phyloP scores from a whole-genome alignment of 257 asterid genomes.

The Salvia hispanica region DNA sequence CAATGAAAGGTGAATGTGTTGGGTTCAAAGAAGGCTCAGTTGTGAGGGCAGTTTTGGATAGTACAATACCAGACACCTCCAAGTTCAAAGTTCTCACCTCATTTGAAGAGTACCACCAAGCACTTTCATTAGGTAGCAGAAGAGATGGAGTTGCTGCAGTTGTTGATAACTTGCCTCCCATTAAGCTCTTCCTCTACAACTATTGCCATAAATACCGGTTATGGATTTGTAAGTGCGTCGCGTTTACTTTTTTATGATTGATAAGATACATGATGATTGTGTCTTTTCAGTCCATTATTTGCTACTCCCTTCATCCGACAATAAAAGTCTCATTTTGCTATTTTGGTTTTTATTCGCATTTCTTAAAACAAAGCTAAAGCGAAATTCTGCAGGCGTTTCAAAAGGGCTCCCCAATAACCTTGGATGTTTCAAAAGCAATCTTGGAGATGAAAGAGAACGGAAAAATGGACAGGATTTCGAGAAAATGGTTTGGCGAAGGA shows the following conservation, averaged over 20 bases:
- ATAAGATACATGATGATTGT: too few species aligned
- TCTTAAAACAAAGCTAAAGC: too few species aligned
- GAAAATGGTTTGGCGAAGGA: background rate
- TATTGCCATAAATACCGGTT: conserved; percentile 50
- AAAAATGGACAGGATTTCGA: background rate
- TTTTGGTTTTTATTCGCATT: too few species aligned
- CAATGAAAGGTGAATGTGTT: conserved; percentile 38
- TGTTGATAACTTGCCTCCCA: conserved; percentile 56
- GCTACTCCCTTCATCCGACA: too few species aligned
- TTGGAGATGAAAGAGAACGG: background rate
- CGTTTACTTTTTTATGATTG: too few species aligned
- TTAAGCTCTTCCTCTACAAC: conserved; percentile 44
- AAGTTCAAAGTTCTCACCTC: conserved; percentile 37
- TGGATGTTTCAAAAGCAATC: conserved; percentile 13
- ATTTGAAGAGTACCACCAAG: conserved; percentile 43
- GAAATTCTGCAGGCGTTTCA: conserved; percentile 21
- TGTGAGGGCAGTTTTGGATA: conserved; percentile 33
- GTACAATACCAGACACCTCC: conserved; percentile 29
- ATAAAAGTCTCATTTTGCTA: too few species aligned
- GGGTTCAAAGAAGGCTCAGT: conserved; percentile 52
- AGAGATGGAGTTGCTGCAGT: conserved; percentile 58
- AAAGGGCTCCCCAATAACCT: background rate
- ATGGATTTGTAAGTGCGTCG: conserved; percentile 58
- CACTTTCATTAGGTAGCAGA: conserved; percentile 48
- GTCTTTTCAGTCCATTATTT: too few species aligned